Conservation (phyloP, 2,329 filamentous ascomycete genomes). For the Penicillium concentricum region DNA sequence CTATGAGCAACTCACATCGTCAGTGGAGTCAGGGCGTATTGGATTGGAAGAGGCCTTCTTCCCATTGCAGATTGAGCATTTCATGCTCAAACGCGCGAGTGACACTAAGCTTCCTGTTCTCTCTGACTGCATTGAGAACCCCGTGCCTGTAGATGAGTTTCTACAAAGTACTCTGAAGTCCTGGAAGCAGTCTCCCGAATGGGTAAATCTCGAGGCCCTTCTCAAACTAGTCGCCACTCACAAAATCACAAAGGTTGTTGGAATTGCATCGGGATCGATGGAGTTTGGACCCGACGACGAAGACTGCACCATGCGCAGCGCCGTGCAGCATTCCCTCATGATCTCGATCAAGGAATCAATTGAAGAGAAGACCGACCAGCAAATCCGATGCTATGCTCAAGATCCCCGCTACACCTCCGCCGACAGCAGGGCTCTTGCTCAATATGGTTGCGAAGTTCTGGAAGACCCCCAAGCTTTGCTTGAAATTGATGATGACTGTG, state of each 20-base stretch:
- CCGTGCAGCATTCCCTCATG: background rate
- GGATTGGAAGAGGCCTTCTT: background rate
- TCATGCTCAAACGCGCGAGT: background rate
- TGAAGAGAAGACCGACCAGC: background rate
- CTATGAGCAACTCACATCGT: background rate
- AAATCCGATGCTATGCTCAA: background rate
- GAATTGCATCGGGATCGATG: background rate
- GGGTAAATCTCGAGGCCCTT: background rate
- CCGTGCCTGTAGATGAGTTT: background rate
- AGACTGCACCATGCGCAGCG: background rate
- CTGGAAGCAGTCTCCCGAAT: background rate
- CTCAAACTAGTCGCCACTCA: background rate
- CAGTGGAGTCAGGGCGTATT: accelerated
- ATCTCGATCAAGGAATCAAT: background rate
- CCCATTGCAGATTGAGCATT: background rate
- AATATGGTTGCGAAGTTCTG: background rate
- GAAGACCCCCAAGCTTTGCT: background rate
- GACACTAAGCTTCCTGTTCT: background rate
- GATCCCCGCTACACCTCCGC: background rate
- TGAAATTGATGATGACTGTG: background rate
- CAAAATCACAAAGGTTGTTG: background rate
- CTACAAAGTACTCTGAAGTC: background rate
- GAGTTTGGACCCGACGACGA: background rate
- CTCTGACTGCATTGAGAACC: background rate
- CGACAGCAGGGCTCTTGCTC: background rate